A percentile compares a stretch with the other conserved stretches of the same genome.
Evolutionary conservation across 176 grass and related monocot species (phyloP).

Genomic region (Zoysia pacifica): DNA sequence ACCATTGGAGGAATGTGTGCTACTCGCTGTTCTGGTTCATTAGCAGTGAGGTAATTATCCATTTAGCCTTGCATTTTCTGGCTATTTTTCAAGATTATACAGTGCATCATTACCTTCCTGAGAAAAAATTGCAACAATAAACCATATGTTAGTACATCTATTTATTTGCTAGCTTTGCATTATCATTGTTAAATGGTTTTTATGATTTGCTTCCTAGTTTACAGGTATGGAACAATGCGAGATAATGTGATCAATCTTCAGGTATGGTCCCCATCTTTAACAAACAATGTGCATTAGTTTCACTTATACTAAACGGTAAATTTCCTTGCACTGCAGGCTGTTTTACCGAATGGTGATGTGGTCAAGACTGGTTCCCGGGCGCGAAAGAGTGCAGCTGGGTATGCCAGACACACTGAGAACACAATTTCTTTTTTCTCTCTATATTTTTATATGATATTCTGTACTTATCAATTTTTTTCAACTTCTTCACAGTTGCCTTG

Average conservation of each 20-base stretch:
- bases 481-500: conserved; percentile 5
- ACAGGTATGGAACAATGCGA: conserved; percentile 99
- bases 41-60: conserved; percentile 93
- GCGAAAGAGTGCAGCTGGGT: conserved; percentile 98
- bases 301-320: conserved; percentile 17
- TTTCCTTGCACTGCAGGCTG: conserved; percentile 54
- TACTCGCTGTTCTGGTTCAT: conserved; percentile 94
- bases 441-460: neutral
- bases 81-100: conserved; percentile 26
- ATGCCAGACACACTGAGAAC: conserved; percentile 35
- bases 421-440: neutral
- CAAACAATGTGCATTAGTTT: conserved; percentile 22
- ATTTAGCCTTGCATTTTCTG: conserved; percentile 41
- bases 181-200: conserved; percentile 50
- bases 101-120: neutral
- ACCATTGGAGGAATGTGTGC: conserved; percentile 99
- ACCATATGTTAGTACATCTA: neutral
- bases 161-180: conserved; percentile 23
- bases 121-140: conserved; percentile 7
- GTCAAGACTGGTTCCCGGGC: conserved; percentile 86
- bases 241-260: conserved; percentile 95
- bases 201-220: conserved; percentile 75
- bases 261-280: conserved; percentile 45
- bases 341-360: conserved; percentile 92
- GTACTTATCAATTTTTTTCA: conserved; percentile 15